Base-by-base conservation (phyloP, 768 basidiomycete species). In the Auricularia sp. region DNA sequence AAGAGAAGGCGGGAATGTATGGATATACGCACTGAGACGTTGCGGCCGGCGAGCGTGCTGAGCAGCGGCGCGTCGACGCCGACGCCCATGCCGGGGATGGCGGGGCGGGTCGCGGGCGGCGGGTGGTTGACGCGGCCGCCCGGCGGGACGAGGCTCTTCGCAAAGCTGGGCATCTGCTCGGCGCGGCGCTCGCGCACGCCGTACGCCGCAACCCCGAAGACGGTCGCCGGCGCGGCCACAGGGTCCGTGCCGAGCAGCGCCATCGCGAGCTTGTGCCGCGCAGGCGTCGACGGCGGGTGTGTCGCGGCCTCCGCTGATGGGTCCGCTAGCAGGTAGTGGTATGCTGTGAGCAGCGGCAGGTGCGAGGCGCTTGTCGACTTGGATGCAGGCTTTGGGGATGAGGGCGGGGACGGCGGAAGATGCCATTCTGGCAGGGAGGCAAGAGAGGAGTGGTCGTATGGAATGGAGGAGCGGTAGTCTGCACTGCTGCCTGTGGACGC, bases 231-330 rank as follows among this genome's bases (percentile, higher is more conserved):
- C 29, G 53, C 7, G 7, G 11, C 29, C 8, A 42, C 8, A 7
- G 39, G 39, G n/a, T n/a, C 29, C 53, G n/a, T 54, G 1, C 7
- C 72, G 42, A 91, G 79, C 8, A 91, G 76, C 0, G 86, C 80
- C 81, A 91, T 84, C 3, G 87, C 85, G n/a, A 91, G 85, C 70
- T 84, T 85, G 75, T 91, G 89, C 54, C 87, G 82, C 3, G 84
- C 75, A 36, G 85, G 84, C 62, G 84, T 88, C 3, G 83, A 75
- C 10, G 81, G 69, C 4, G 77, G 76, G 62, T 77, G 75, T 0
- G 80, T 71, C 0, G 84, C 76, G 0, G 86, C 82, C 1, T 87
- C 86, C 68, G 90, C 84, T 0, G 86, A 58, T 12, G 63, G 23
- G 63, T 64, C 53, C 59, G 63, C 90, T 61, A 90, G 80, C 66